Evolutionary conservation across 1,139 yeast species (phyloP), one percentile per base, ranked within the genome.

Genomic region (Meyerozyma sp.): DNA sequence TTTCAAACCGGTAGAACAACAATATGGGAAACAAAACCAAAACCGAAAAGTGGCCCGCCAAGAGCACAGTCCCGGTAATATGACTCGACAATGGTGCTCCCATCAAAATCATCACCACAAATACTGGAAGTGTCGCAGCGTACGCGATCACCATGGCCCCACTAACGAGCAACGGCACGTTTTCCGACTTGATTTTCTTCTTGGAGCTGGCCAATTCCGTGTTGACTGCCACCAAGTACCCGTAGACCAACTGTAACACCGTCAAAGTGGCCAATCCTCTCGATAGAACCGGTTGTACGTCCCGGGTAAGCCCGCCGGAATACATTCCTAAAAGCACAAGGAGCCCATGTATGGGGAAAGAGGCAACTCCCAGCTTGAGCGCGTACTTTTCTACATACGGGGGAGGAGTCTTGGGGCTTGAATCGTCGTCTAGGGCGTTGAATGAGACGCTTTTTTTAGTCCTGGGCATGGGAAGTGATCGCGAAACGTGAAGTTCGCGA

Each of bases 51-150:
- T 89, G 95, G 16, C 75, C 65, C 0, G 95, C 73, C 42, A 88
- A 65, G 8, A 84, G 61, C 49, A 75, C 72, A 0, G 96, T 88
- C 54, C 82, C 84, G n/a, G 54, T 50, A 21, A 77, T 54, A 40
- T 74, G 71, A 1, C 78, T 68, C 2, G 81, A 68, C 36, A 86
- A 69, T 20, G 98, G 97, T 0, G 97, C 96, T 6, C 98, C 98
- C 57, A 88, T 80, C n/a, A 90, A 56, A 3, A 90, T 66, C 42
- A 84, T 59, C 1, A 77, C 57, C 1, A 71, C 53, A 53, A 77
- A 78, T 1, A 84, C 60, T 3, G 84, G 82, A 2, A 77, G 46
- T 2, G 87, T 66, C 39, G 81, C 65, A 11, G 76, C 47, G 10
- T 71, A 45, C 6, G 83, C 57, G 5, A 77, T 49, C 1, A 78